Conservation (phyloP, 2,329 filamentous ascomycete genomes). For the Tolypocladium paradoxum region DNA sequence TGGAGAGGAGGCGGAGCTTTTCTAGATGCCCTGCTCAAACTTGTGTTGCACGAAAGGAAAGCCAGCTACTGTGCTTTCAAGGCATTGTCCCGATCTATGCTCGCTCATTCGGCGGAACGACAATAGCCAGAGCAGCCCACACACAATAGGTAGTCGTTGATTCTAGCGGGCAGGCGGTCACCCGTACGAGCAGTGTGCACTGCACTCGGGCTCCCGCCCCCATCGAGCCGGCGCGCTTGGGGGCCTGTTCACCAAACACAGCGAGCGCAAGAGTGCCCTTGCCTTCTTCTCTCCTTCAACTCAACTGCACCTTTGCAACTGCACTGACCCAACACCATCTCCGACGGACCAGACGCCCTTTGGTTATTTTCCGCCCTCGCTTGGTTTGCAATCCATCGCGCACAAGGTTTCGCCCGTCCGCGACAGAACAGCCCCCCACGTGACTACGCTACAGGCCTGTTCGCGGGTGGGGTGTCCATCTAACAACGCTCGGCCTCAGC, state of each 20-base stretch:
- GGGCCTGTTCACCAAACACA: background rate
- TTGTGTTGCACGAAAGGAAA: background rate
- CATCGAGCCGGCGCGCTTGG: too few species aligned
- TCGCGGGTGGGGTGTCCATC: background rate
- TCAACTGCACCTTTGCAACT: background rate
- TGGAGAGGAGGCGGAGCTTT: too few species aligned
- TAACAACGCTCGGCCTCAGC: slow-evolving; percentile 2
- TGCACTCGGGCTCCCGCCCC: too few species aligned
- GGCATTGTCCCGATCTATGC: too few species aligned
- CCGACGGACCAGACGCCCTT: background rate
- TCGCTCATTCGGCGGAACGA: background rate
- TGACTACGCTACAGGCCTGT: slow-evolving; percentile 3
- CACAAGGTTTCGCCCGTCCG: background rate
- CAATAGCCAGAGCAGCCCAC: too few species aligned
- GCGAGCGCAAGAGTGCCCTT: background rate
- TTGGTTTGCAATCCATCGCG: background rate
- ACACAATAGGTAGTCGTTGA: too few species aligned
- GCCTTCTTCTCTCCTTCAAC: background rate
- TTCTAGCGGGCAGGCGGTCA: too few species aligned
- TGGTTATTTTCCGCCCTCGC: background rate
- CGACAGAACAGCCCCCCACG: slow-evolving; percentile 4
- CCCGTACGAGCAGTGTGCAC: too few species aligned
- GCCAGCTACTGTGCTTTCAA: background rate
- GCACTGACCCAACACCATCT: background rate
- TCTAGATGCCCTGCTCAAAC: too few species aligned